Base-by-base conservation (phyloP, 495 filamentous ascomycete species). In the Aspergillus bertholletiae region DNA sequence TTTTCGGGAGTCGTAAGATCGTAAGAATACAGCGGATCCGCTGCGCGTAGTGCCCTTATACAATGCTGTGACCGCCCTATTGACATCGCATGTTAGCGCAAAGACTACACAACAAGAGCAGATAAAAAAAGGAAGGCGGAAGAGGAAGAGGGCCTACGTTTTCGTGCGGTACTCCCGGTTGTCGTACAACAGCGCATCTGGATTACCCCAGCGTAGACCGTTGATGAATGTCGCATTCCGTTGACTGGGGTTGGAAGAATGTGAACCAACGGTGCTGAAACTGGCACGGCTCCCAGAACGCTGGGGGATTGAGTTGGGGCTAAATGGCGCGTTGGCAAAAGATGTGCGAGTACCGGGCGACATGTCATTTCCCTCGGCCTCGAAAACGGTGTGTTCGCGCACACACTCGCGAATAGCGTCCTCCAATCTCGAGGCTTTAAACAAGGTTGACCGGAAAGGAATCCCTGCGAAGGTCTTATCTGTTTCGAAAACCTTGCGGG, bases 381-480 rank as follows among this genome's bases (percentile, higher is more conserved):
- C 88, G 55, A 81, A 85, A 17, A 93, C 76, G 0, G 90, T 95
- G 64, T 95, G 89, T 70, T 96, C 88, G 51, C 86, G 76, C 4
- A 98, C 95, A 60, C 88, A 92, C 57, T 95, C 87, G 63, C 82
- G 83, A 64, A 98, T 97, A 0, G 92, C 95, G 58, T 97, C 91
- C 65, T 97, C 95, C 49, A 98, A 77, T 63, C 90, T 92, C 7
- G 89, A 93, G 6, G 94, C 92, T 74, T 98, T 98, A 81, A 97
- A 97, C 40, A 97, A 67, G 0, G 94, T 97, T 17, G 89, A 92
- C 22, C 88, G 84, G 62, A 94, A 96, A 0, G 93, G 94, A 51
- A 98, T 94, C 13, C 93, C 94, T 17, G 88, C 89, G 56, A 98
- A 84, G 7, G 93, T 97, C 74, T 98, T 98, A 73, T 98, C 95